Evolutionary conservation across 2,329 filamentous ascomycete species (phyloP).

Genomic region (Xylaria sp.): DNA sequence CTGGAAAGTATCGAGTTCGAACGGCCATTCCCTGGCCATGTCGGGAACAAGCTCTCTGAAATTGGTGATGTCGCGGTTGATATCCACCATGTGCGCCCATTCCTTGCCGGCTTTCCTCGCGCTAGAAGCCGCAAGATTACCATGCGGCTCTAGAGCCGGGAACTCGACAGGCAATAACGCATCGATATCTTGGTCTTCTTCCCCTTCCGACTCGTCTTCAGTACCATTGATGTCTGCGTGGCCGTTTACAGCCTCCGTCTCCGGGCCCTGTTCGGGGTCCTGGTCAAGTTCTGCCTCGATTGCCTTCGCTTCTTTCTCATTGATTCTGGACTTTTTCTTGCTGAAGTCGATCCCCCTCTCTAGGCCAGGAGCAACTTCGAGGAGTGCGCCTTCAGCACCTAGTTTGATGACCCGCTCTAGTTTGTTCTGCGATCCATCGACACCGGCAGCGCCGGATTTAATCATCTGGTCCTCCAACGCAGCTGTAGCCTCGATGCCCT

Average conservation of each 20-base stretch:
- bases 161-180: slow-evolving; percentile 89
- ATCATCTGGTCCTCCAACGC: slow-evolving; percentile 78
- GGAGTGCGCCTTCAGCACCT: slow-evolving; percentile 72
- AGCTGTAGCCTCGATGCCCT: slow-evolving; percentile 82
- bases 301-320: slow-evolving; percentile 67
- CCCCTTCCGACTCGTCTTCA: slow-evolving; percentile 42
- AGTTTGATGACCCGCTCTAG: slow-evolving; percentile 89
- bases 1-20: slow-evolving; percentile 96
- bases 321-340: slow-evolving; percentile 57
- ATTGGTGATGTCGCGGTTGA: slow-evolving; percentile 90
- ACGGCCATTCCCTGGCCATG: slow-evolving; percentile 95
- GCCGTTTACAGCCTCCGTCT: slow-evolving; percentile 36
- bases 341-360: slow-evolving; percentile 74
- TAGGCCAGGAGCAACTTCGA: slow-evolving; percentile 83
- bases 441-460: slow-evolving; percentile 49
- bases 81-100: slow-evolving; percentile 98
- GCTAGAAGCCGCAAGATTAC: slow-evolving; percentile 71
- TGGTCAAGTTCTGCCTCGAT: slow-evolving; percentile 53
- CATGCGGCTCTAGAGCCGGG: slow-evolving; percentile 83
- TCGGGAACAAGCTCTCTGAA: slow-evolving; percentile 92
- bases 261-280: slow-evolving; percentile 45
- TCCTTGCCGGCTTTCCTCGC: slow-evolving; percentile 77
- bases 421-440: slow-evolving; percentile 52
- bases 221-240: slow-evolving; percentile 29
- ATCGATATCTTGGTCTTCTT: slow-evolving; percentile 72